A percentile compares a stretch with the other conserved stretches of the same genome.
Evolutionary conservation across 495 filamentous ascomycete genomes (phyloP).

Genomic region (Aspergillus taichungensis): DNA sequence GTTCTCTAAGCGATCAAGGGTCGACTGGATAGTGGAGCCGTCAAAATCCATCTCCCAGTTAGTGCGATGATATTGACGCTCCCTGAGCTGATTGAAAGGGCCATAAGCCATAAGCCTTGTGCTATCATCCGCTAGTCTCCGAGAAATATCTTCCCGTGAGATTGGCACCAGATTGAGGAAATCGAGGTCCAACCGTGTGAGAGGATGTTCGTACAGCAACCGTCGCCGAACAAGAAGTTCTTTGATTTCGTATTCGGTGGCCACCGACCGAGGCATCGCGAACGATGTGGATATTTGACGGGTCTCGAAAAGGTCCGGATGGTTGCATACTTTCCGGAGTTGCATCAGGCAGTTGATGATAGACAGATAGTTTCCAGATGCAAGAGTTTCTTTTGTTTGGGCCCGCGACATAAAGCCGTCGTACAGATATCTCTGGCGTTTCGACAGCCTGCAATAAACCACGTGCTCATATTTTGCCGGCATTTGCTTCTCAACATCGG

Average conservation of each 20-base stretch:
- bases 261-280: slow-evolving; percentile 76
- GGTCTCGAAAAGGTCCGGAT: slow-evolving; percentile 97
- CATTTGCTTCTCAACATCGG: slow-evolving; percentile 99
- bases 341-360: slow-evolving; percentile 99
- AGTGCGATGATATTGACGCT: slow-evolving; percentile 53
- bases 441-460: slow-evolving; percentile 87
- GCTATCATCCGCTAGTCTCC: slow-evolving; percentile 50
- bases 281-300: slow-evolving; percentile 96
- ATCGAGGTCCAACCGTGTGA: slow-evolving; percentile 58
- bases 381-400: slow-evolving; percentile 76
- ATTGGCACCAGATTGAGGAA: slow-evolving; percentile 78
- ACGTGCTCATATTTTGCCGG: slow-evolving; percentile 96
- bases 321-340: slow-evolving; percentile 95
- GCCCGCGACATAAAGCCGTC: slow-evolving; percentile 95
- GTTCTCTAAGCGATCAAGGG: slow-evolving; percentile 64
- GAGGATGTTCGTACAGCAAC: slow-evolving; percentile 55
- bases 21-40: slow-evolving; percentile 55
- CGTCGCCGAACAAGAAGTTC: slow-evolving; percentile 61
- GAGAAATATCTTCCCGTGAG: slow-evolving; percentile 57
- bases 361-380: slow-evolving; percentile 93
- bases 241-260: slow-evolving; percentile 70
- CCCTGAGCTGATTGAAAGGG: slow-evolving; percentile 51
- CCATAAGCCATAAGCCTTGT: slow-evolving; percentile 55
- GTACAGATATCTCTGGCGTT: slow-evolving; percentile 89
- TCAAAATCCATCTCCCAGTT: slow-evolving; percentile 53